These are phyloP conservation scores for Fraxinus cuspidata DNA, from an alignment of 257 asterid species.

Conservation along the genomic window DNA sequence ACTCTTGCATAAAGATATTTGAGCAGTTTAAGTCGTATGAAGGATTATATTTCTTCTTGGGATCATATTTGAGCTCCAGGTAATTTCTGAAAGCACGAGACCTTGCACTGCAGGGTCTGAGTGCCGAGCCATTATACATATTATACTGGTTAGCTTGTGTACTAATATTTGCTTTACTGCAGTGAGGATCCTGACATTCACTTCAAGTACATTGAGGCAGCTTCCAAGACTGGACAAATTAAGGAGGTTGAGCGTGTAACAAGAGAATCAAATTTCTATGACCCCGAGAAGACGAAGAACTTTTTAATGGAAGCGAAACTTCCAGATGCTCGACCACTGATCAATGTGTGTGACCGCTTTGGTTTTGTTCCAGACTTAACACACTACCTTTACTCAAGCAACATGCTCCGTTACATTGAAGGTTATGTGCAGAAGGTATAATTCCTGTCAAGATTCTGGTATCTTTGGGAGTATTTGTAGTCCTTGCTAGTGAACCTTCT, in stretches of 20 bases:
- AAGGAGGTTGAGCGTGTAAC: conserved; percentile 99
- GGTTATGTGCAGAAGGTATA: conserved; percentile 98
- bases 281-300: conserved; percentile 93
- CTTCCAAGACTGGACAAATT: conserved; percentile 99
- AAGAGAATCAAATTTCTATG: conserved; percentile 95
- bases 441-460: background rate
- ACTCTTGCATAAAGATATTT: conserved; percentile 85
- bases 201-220: conserved; percentile 97
- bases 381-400: conserved; percentile 85
- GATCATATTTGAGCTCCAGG: conserved; percentile 99
- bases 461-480: background rate
- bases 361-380: conserved; percentile 99
- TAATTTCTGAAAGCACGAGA: conserved; percentile 29
- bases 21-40: conserved; percentile 99
- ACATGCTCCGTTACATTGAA: conserved; percentile 98
- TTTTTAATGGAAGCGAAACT: conserved; percentile 98
- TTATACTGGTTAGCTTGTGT: conserved; percentile 10
- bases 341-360: conserved; percentile 97
- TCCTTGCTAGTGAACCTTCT: conserved; percentile 28
- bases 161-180: conserved; percentile 36
- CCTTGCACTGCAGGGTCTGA: conserved; percentile 16
- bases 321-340: conserved; percentile 98
- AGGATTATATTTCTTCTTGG: conserved; percentile 95
- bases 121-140: background rate
- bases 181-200: conserved; percentile 99